Base-by-base conservation (phyloP, 2,329 filamentous ascomycete genomes). In the Neonectria coccinea region DNA sequence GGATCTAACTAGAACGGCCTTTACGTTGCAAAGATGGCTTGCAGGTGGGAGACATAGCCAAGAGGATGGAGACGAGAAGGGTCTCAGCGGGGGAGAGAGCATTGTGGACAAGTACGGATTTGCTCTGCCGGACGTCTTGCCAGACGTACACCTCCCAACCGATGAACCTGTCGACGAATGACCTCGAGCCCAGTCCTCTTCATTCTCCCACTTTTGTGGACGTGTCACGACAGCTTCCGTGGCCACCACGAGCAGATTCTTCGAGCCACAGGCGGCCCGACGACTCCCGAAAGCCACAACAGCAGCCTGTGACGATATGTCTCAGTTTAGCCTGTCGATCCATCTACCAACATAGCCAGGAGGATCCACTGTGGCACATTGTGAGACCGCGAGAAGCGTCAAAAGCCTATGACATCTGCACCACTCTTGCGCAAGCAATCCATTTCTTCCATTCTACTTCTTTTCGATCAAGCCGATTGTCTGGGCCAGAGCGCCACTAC, bases 1-100 rank as follows among this genome's bases (percentile, higher is more conserved):
- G 4, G 77, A 77, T 5, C 75, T 80, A 4, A 79, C 80, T 25
- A 73, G 72, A 14, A 77, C 76, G 1, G 77, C 74, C 4, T 67
- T 84, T 64, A 76, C 71, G 27, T 65, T 86, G 55, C 80, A 84
- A 67, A 68, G 74, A 10, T 85, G 83, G 82, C 71, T 86, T 10
- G 73, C 73, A 16, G 73, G 72, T 31, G 75, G 73, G 2, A 64
- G 39, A 14, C 50, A 62, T 29, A 56, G 55, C 7, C 44, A 44
- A 6, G 59, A 55, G 16, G 22, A 20, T 14, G 48, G 27, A 51
- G 54, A 39, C 11, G 54, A 67, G 47, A 74, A 65, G n/a, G 68
- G 62, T 20, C 68, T 74, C 11, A 69, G 59, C 25, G 73, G 73
- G 64, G 73, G 73, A 4, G 71, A 74, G 48, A 60, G 54, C n/a